Evolutionary conservation across 495 filamentous ascomycete species (phyloP), one percentile per base, ranked within the genome.

Genomic region (Lineolata rhizophorae): DNA sequence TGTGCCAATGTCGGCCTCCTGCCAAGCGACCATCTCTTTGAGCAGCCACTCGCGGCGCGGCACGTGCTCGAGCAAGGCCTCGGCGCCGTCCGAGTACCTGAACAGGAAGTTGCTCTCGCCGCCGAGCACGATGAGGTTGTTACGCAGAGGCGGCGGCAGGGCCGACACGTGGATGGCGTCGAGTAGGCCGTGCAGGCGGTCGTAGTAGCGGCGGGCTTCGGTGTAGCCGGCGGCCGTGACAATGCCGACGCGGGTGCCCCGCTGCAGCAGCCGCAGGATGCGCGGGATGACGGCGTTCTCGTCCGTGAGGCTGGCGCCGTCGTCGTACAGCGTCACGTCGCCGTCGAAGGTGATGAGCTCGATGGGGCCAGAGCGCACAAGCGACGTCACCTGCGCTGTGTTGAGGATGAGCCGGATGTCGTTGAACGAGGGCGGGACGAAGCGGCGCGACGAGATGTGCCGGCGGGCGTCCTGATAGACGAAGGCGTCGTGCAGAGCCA

Each of bases 211-310:
- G 18, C 64, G 57, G 2, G 77, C 75, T 18, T 90, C 80, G 11
- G 78, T 85, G 55, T 97, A 97, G 2, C 90, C 90, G 8, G 90
- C 87, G 3, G 87, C 90, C 0, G 90, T 97, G 18, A 97, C 87
- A 45, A 97, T 95, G 26, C 82, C 90, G 35, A 97, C 68, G 39
- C 75, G 73, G 38, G 76, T 70, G 3, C 60, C 66, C 28, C 55
- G 57, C 5, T 38, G 37, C 20, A 81, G 55, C 2, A 81, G 56
- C n/a, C 61, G 58, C 10, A 93, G 50, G 25, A 97, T 70, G 4
- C 78, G 69, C 0, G 70, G 50, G 34, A 95, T 81, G 9, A 91
- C 74, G 0, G 79, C 74, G 51, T 73, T 90, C 13, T 64, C 58
- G 2, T 64, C 48, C 20, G 65, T 69, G 26, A 97, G 61, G 38